Conservation (phyloP, 495 filamentous ascomycete species). For the Astrothelium macrocarpum region DNA sequence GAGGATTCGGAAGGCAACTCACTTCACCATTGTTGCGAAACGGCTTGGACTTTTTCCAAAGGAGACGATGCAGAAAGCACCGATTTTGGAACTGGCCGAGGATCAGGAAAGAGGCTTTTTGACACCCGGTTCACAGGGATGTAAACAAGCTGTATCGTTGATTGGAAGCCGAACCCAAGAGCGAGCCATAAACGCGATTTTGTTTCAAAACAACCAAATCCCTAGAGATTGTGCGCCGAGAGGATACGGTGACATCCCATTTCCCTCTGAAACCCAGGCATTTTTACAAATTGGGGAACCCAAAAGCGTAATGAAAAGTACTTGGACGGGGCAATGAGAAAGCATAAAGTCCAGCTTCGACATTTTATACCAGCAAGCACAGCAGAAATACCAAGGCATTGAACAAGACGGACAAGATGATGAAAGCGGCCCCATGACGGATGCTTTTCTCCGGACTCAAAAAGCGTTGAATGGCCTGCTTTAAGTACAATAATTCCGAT, state of each 20-base stretch:
- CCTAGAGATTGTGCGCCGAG: too few relatives aligned
- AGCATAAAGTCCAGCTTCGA: background rate
- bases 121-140: background rate
- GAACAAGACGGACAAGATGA: background rate
- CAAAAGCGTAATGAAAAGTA: background rate
- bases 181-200: too few relatives aligned
- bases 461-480: background rate
- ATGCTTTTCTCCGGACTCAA: background rate
- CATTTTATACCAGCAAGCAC: background rate
- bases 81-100: background rate
- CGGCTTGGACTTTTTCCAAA: background rate
- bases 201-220: too few relatives aligned
- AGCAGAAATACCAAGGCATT: background rate
- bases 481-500: too few relatives aligned
- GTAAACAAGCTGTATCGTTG: too few relatives aligned
- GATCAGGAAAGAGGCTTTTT: background rate
- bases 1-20: background rate
- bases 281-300: background rate
- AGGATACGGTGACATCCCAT: background rate
- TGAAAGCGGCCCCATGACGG: background rate
- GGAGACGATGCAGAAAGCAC: background rate
- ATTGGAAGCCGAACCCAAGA: too few relatives aligned
- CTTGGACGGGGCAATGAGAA: background rate
- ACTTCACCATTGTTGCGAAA: background rate
- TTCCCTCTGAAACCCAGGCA: background rate